Evolutionary conservation across 495 filamentous ascomycete genomes (phyloP).

Genomic region (Xylaria nigripes): DNA sequence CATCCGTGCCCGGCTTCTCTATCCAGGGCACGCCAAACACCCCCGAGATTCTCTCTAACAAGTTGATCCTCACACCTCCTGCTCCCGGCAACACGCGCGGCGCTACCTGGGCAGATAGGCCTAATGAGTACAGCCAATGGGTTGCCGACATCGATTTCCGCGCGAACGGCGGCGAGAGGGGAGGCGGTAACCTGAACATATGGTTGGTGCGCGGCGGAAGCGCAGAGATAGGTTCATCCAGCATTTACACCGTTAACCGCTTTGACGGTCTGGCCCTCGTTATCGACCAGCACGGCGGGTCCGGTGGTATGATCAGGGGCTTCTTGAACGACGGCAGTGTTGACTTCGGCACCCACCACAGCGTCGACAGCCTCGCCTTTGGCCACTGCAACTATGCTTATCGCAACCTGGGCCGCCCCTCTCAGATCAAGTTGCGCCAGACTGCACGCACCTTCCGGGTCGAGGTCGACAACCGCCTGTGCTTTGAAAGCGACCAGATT

Average conservation of each 20-base stretch:
- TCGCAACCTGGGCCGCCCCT: conserved; percentile 81
- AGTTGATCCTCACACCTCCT: conserved; percentile 83
- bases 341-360: conserved; percentile 71
- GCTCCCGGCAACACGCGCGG: conserved; percentile 79
- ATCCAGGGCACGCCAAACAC: conserved; percentile 61
- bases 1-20: conserved; percentile 46
- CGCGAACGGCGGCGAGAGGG: conserved; percentile 75
- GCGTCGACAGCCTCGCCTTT: conserved; percentile 80
- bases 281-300: conserved; percentile 79
- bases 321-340: conserved; percentile 88
- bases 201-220: conserved; percentile 79
- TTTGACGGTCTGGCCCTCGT: conserved; percentile 87
- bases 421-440: conserved; percentile 65
- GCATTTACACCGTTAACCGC: conserved; percentile 69
- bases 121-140: conserved; percentile 59
- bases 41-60: conserved; percentile 78
- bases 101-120: conserved; percentile 68
- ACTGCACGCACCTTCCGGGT: conserved; percentile 60
- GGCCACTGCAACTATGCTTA: conserved; percentile 88
- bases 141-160: conserved; percentile 78
- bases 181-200: conserved; percentile 81
- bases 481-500: conserved; percentile 77
- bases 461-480: conserved; percentile 69
- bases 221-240: conserved; percentile 54
- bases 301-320: conserved; percentile 71